Conservation (phyloP, 108 stramenopile species). For the Skeletonema costatum region DNA sequence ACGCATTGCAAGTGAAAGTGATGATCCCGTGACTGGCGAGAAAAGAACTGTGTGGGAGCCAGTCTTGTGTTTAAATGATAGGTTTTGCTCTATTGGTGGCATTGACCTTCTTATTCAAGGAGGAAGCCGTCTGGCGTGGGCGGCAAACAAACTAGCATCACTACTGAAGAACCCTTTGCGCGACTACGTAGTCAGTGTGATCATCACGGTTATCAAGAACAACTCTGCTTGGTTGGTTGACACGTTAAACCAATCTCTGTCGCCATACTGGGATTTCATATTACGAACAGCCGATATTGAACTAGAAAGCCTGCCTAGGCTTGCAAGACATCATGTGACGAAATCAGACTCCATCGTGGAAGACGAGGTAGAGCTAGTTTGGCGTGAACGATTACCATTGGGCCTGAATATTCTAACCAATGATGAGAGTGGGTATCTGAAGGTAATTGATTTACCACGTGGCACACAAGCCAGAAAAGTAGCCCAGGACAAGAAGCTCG, state of each 20-base stretch:
- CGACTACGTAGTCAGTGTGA: slow-evolving; percentile 80
- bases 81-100: slow-evolving; percentile 72
- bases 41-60: slow-evolving; percentile 68
- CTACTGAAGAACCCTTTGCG: slow-evolving; percentile 76
- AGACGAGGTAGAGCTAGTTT: slow-evolving; percentile 78
- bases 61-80: slow-evolving; percentile 84
- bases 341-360: slow-evolving; percentile 54
- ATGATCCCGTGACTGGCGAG: slow-evolving; percentile 22
- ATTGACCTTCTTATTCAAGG: slow-evolving; percentile 82
- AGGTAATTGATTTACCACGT: slow-evolving; percentile 91
- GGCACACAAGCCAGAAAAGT: slow-evolving; percentile 86
- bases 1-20: slow-evolving; percentile 27
- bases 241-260: slow-evolving; percentile 67
- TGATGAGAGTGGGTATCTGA: slow-evolving; percentile 79
- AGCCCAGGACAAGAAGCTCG: slow-evolving; percentile 75
- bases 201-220: slow-evolving; percentile 62
- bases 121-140: slow-evolving; percentile 77
- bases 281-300: slow-evolving; percentile 72
- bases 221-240: slow-evolving; percentile 85
- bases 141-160: slow-evolving; percentile 81
- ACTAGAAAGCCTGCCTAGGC: slow-evolving; percentile 61
- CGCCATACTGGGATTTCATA: slow-evolving; percentile 83
- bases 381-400: slow-evolving; percentile 82
- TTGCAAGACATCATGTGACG: slow-evolving; percentile 56
- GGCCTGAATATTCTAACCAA: slow-evolving; percentile 89